Conservation (phyloP, 177 flowering plant genomes). For the Vitis hybrid region DNA sequence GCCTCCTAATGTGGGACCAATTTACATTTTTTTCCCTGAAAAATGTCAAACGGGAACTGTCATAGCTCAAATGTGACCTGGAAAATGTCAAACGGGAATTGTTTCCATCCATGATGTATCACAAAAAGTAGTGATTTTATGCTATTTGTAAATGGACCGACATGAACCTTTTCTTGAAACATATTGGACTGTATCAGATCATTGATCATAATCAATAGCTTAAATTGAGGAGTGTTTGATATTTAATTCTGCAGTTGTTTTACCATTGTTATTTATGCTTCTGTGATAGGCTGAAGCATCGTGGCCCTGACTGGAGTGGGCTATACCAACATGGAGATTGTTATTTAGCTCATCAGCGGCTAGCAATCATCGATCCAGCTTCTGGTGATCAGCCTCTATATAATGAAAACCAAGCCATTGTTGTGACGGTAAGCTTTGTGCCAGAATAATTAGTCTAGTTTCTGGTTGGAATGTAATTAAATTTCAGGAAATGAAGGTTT, state of each 20-base stretch:
- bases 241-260: constrained; percentile 1
- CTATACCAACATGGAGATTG: constrained; percentile 76
- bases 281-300: constrained; percentile 76
- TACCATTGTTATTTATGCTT: neutral
- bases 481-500: neutral
- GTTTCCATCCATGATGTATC: too few species aligned
- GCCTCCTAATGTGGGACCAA: too few species aligned
- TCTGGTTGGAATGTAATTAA: neutral
- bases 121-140: too few species aligned
- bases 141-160: too few species aligned
- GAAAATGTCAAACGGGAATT: too few species aligned
- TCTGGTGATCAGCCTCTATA: constrained; percentile 98
- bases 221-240: neutral
- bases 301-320: constrained; percentile 99
- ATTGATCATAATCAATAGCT: too few species aligned
- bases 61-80: too few species aligned
- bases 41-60: too few species aligned
- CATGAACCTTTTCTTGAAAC: too few species aligned
- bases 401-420: constrained; percentile 73
- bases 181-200: too few species aligned
- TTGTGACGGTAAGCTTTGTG: constrained; percentile 62
- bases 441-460: neutral
- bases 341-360: constrained; percentile 84
- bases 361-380: constrained; percentile 90
- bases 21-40: too few species aligned